Evolutionary conservation across 352 stramenopile genomes (phyloP), one percentile per base, ranked within the genome.

Genomic region (Plasmopara halstedii): DNA sequence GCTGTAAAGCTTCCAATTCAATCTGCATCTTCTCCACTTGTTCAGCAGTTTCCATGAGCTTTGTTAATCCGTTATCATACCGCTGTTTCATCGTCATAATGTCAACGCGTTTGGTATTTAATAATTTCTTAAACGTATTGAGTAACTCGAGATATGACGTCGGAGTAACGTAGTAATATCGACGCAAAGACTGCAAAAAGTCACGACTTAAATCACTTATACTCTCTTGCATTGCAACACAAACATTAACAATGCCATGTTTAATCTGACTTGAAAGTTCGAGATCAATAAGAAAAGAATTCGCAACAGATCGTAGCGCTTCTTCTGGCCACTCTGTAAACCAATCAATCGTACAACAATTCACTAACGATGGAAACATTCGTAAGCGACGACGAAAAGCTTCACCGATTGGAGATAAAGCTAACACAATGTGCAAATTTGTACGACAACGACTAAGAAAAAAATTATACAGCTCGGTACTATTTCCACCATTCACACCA

Each of bases 311-410:
- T 11, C 83, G 77, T 36, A 98, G 64, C 13, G 94, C 94, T 62
- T 98, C 90, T 36, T 95, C 73, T 0, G 94, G 94, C 94, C 94
- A 98, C 44, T 97, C 91, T 0, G 88, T 87, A 62, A 98, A 98
- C 92, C 93, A 98, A 42, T 98, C 93, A 49, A 98, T 97, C 29
- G 93, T 97, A 53, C 91, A 98, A 60, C 93, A 98, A 56, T 98
- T 98, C 3, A 98, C 91, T 2, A 98, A 74, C 18, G 93, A 96
- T 18, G 94, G 94, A 51, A 98, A 98, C 90, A 97, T 98, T 6
- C 93, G 82, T 37, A 98, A 65, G 4, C 93, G 79, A 7, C 86
- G 77, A 2, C 93, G 83, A 56, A 98, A 98, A 0, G 90, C 86
- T 22, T 97, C 88, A 2, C 93, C 87, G 39, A 97, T 97, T 13